Evolutionary conservation across 2,329 filamentous ascomycete species (phyloP).

Genomic region (Pseudocercospora musae): DNA sequence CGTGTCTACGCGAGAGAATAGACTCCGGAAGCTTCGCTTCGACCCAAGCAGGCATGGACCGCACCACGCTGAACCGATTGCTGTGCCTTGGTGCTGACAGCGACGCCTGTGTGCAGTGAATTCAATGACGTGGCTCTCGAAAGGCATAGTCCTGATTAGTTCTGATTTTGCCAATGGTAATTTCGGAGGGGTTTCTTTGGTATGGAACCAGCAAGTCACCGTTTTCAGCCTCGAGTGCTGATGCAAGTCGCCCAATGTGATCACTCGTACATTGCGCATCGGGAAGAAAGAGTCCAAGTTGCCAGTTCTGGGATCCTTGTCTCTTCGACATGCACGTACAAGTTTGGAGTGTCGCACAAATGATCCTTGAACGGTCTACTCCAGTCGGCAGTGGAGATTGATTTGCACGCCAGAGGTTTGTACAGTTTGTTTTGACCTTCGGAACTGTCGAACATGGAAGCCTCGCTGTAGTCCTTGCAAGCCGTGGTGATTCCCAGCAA

Average conservation of each 20-base stretch:
- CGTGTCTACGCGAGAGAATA: not conserved
- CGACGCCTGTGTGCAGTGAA: not conserved
- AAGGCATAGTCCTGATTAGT: not conserved
- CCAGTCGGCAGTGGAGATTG: not conserved
- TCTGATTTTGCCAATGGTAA: not conserved
- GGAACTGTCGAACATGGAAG: not conserved
- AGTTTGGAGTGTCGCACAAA: not conserved
- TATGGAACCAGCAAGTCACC: not conserved
- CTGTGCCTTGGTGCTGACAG: not conserved
- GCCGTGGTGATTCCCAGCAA: not conserved
- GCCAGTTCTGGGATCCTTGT: not conserved
- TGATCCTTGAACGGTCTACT: not conserved
- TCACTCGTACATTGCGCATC: not conserved
- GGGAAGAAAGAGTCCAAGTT: not conserved
- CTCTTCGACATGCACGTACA: not conserved
- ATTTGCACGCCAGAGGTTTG: not conserved
- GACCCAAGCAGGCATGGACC: not conserved
- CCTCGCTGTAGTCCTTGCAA: not conserved
- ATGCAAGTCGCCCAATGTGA: not conserved
- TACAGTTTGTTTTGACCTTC: not conserved
- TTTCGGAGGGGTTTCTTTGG: not conserved
- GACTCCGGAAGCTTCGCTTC: too few species aligned
- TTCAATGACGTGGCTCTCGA: too few species aligned
- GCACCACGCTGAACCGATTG: not conserved
- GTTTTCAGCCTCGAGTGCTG: not conserved